Evolutionary conservation across 108 stramenopile species (phyloP).

Genomic region (Cyclotella kingstonii): DNA sequence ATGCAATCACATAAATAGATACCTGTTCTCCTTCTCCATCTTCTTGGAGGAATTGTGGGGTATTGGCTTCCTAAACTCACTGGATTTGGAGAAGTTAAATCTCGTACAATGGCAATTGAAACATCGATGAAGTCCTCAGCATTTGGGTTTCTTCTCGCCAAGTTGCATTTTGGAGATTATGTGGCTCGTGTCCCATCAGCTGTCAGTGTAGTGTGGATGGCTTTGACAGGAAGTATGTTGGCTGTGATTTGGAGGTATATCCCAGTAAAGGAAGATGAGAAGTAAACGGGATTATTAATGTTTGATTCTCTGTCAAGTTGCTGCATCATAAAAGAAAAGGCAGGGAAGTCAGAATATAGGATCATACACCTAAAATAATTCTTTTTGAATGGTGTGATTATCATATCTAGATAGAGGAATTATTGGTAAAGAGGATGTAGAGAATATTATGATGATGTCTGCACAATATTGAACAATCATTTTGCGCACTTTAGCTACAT

Average conservation of each 20-base stretch:
- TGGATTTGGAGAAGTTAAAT: slow-evolving; percentile 89
- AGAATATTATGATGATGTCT: no score
- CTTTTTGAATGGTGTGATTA: no score
- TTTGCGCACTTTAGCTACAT: no score
- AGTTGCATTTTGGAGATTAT: slow-evolving; percentile 94
- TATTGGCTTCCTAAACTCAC: slow-evolving; percentile 79
- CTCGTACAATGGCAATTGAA: slow-evolving; percentile 98
- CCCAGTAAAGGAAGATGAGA: slow-evolving; percentile 72
- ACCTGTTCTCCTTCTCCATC: slow-evolving; percentile 90
- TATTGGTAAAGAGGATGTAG: no score
- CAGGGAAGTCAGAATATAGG: no score
- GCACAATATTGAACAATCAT: no score
- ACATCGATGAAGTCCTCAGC: slow-evolving; percentile 97
- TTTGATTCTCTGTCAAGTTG: no score
- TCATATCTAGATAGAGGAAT: no score
- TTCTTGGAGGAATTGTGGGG: slow-evolving; percentile 92
- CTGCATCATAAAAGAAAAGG: no score
- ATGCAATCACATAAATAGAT: slow-evolving; percentile 32
- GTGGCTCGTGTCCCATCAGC: slow-evolving; percentile 95
- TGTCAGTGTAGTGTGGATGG: slow-evolving; percentile 98
- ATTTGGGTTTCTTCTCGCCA: slow-evolving; percentile 96
- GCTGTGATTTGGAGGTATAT: slow-evolving; percentile 96
- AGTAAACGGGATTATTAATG: no score
- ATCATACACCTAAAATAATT: no score
- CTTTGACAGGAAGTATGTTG: slow-evolving; percentile 88